These are phyloP conservation scores for Liriodendron chinense DNA, from an alignment of 164 flowering plant species.

Conservation along the genomic window DNA sequence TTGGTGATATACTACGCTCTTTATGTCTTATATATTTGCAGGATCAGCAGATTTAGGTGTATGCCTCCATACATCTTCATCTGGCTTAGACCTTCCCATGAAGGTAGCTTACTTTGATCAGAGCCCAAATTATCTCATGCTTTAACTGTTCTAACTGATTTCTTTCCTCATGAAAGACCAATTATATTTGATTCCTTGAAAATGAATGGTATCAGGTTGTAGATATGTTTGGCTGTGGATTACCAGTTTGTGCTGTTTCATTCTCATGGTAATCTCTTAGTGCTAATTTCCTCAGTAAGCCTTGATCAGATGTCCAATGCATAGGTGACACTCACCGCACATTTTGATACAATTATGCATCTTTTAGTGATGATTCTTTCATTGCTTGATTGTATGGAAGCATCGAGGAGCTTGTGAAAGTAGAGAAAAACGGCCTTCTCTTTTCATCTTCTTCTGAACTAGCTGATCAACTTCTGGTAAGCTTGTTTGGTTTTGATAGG, in stretches of 20 bases:
- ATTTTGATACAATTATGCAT: neutral
- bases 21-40: constrained; percentile 22
- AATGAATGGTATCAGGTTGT: constrained; percentile 57
- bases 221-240: constrained; percentile 98
- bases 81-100: constrained; percentile 98
- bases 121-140: neutral
- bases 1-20: neutral
- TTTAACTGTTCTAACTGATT: neutral
- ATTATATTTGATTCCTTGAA: constrained; percentile 1
- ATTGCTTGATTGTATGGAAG: constrained; percentile 29
- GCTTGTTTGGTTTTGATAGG: constrained; percentile 6
- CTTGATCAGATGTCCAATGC: neutral
- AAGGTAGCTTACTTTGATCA: constrained; percentile 40
- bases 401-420: constrained; percentile 83
- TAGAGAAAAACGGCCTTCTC: constrained; percentile 72
- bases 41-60: constrained; percentile 97
- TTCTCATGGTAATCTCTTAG: constrained; percentile 70
- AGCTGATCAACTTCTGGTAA: constrained; percentile 89
- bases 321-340: neutral
- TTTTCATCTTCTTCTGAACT: constrained; percentile 94
- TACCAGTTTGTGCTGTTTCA: constrained; percentile 95
- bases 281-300: neutral
- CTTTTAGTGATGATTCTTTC: constrained; percentile 1
- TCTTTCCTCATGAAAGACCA: neutral
- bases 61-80: constrained; percentile 91